Percentiles rank a stretch among this genome's conserved stretches.
phyloP scores from a whole-genome alignment of 2,329 filamentous ascomycete species.

The Botrytis byssoidea region DNA sequence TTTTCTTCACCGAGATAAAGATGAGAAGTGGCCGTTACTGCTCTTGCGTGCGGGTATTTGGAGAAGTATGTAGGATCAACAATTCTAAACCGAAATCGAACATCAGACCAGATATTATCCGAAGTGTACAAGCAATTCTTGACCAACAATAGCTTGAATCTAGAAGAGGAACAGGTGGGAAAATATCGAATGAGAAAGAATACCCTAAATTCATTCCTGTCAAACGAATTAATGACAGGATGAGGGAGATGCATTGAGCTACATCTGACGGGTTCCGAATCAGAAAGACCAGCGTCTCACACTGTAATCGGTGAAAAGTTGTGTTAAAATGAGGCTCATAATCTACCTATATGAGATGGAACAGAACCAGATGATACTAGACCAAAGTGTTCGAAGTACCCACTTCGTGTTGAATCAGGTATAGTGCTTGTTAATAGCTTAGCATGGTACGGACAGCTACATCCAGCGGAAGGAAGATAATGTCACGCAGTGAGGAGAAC shows the following conservation, averaged over 20 bases:
- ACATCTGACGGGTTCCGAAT: conserved; percentile 5
- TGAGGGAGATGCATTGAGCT: background rate
- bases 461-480: conserved; percentile 13
- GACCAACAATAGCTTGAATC: background rate
- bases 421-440: background rate
- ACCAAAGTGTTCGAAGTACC: background rate
- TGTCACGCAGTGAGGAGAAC: conserved; percentile 4
- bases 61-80: background rate
- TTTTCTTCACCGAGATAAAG: background rate
- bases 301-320: conserved; percentile 7
- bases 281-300: conserved; percentile 3
- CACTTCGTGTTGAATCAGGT: background rate
- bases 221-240: background rate
- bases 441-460: conserved; percentile 12
- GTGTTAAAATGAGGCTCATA: conserved; percentile 17
- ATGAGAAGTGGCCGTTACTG: background rate
- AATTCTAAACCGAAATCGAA: background rate
- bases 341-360: background rate
- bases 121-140: background rate
- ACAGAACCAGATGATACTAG: background rate
- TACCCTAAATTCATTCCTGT: background rate
- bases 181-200: conserved; percentile 2
- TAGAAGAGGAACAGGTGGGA: background rate
- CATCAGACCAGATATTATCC: background rate
- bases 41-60: too few species aligned